These are phyloP conservation scores for Malassezia equina DNA, from an alignment of 1,284 basidiomycete genomes.

Conservation along the genomic window DNA sequence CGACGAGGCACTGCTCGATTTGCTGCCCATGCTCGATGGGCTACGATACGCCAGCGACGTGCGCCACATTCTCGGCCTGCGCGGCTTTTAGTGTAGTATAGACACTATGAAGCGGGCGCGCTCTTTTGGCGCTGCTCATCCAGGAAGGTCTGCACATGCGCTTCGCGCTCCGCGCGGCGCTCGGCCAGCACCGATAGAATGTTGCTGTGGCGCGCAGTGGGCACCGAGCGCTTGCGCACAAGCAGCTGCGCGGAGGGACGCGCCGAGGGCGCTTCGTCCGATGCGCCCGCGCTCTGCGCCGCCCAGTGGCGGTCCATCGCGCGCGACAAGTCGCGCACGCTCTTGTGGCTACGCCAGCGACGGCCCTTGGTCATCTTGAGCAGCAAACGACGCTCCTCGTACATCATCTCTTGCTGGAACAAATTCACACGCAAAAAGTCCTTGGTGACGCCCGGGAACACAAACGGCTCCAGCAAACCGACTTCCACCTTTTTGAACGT, in stretches of 20 bases:
- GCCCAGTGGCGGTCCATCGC: conserved; percentile 11
- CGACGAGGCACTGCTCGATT: conserved; percentile 89
- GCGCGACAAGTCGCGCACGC: conserved; percentile 3
- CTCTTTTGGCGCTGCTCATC: conserved; percentile 15
- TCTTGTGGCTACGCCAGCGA: conserved; percentile 31
- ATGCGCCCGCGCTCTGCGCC: conserved; percentile 10
- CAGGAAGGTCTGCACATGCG: conserved; percentile 21
- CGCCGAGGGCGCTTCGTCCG: conserved; percentile 1
- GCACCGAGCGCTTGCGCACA: conserved; percentile 20
- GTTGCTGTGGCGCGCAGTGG: conserved; percentile 31
- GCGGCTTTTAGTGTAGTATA: conserved; percentile 36
- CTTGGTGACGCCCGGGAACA: conserved; percentile 37
- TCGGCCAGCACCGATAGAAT: conserved; percentile 26
- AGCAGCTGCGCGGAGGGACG: conserved; percentile 14
- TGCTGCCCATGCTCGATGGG: conserved; percentile 87
- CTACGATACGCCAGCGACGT: conserved; percentile 92
- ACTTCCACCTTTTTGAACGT: conserved; percentile 47
- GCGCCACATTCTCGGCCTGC: conserved; percentile 74
- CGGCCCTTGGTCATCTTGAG: conserved; percentile 36
- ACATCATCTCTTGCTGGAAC: conserved; percentile 28
- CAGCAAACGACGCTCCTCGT: conserved; percentile 26
- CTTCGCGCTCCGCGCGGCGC: conserved; percentile 27
- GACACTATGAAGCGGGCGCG: conserved; percentile 2
- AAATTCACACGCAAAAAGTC: conserved; percentile 29
- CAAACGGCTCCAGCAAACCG: conserved; percentile 43